Conservation (phyloP, 2,329 filamentous ascomycete genomes). For the Trichoderma atrobrunneum region DNA sequence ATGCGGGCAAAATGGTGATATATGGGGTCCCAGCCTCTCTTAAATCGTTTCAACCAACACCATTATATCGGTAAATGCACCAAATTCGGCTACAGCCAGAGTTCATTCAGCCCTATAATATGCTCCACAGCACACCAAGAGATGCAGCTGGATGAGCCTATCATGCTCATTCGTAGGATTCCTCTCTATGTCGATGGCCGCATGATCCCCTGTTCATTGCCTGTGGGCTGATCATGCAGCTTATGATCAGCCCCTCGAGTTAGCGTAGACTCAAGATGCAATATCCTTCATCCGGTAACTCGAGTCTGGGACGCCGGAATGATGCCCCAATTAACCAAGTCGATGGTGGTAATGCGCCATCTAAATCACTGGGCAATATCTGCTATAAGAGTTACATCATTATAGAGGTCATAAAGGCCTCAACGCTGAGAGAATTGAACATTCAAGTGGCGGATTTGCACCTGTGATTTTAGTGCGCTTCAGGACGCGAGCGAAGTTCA, state of each 20-base stretch:
- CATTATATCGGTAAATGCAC: background rate
- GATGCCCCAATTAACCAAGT: too few relatives aligned
- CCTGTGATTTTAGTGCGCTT: background rate
- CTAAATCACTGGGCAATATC: background rate
- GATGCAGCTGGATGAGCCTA: background rate
- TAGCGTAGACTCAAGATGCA: background rate
- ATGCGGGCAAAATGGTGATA: background rate
- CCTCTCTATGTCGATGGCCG: background rate
- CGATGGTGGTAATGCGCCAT: background rate
- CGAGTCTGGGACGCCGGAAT: background rate
- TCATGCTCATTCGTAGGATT: background rate
- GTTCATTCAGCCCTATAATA: background rate
- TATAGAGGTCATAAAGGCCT: background rate
- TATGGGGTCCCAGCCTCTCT: background rate
- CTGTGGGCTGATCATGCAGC: background rate
- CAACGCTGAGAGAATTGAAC: background rate
- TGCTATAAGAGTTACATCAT: background rate
- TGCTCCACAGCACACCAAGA: background rate
- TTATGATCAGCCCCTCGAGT: background rate
- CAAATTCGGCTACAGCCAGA: background rate
- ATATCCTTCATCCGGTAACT: background rate
- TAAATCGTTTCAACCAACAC: background rate
- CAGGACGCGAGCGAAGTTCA: background rate
- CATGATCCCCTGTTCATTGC: background rate
- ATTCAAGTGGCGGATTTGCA: background rate